Evolutionary conservation across 805 yeast species (phyloP).

Genomic region (Candida wancherniae): DNA sequence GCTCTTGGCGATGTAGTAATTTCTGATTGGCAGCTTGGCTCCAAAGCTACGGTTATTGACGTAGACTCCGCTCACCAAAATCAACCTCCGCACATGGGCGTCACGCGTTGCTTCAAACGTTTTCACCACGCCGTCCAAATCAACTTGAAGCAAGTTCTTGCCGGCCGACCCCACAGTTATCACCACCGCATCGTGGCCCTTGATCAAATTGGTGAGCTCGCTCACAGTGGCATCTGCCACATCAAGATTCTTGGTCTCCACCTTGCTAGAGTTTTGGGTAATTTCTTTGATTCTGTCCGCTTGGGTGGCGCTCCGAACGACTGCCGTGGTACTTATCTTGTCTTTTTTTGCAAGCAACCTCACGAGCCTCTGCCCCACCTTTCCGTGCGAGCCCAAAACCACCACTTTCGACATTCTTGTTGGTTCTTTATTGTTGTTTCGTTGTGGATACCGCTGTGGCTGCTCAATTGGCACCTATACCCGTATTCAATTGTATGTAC

Average conservation of each 20-base stretch:
- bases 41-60: constrained; percentile 45
- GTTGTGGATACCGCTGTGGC: too few species aligned
- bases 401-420: constrained; percentile 10
- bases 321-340: constrained; percentile 29
- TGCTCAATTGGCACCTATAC: too few species aligned
- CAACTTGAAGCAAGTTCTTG: constrained; percentile 48
- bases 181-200: constrained; percentile 52
- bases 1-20: constrained; percentile 57
- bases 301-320: constrained; percentile 46
- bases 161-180: constrained; percentile 65
- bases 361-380: constrained; percentile 48
- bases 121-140: constrained; percentile 57
- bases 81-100: constrained; percentile 40
- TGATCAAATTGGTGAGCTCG: constrained; percentile 33
- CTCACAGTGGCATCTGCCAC: constrained; percentile 32
- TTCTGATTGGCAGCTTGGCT: constrained; percentile 28
- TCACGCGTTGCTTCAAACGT: constrained; percentile 49
- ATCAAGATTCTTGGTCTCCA: constrained; percentile 33
- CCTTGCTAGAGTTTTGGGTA: constrained; percentile 25
- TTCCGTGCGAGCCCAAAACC: constrained; percentile 60
- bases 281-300: constrained; percentile 32
- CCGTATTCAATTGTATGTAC: too few species aligned
- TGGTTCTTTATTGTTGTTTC: too few species aligned
- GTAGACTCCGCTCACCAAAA: constrained; percentile 53
- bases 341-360: constrained; percentile 23